These are phyloP conservation scores for Ceriops tagal DNA, from an alignment of 345 rosid genomes.

Conservation along the genomic window DNA sequence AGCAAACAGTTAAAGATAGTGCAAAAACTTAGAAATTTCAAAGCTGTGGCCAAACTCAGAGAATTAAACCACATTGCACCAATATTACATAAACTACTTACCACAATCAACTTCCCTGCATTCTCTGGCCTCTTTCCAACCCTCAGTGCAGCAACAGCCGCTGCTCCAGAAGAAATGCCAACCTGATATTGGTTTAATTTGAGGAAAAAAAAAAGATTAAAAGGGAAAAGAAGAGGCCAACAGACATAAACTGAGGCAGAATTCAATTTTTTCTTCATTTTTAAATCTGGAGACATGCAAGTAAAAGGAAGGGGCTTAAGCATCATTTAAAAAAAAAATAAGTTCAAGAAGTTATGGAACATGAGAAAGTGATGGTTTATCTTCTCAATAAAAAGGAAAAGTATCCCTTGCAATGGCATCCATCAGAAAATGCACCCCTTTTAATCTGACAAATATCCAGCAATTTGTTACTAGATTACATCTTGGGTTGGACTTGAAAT, in stretches of 20 bases:
- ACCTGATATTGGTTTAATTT: slow-evolving; percentile 45
- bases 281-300: background rate
- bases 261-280: background rate
- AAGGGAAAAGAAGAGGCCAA: background rate
- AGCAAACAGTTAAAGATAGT: background rate
- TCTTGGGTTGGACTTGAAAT: background rate
- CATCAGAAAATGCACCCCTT: no score
- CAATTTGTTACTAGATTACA: background rate
- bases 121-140: slow-evolving; percentile 91
- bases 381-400: background rate
- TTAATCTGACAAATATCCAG: background rate
- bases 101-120: slow-evolving; percentile 87
- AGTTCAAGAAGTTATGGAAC: background rate
- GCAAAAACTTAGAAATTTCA: background rate
- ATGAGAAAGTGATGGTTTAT: background rate
- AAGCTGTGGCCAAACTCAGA: background rate
- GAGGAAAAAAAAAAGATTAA: slow-evolving; percentile 4
- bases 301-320: background rate
- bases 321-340: background rate
- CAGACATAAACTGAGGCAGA: background rate
- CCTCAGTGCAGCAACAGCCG: slow-evolving; percentile 82
- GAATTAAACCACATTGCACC: background rate
- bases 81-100: slow-evolving; percentile 35
- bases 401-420: no score
- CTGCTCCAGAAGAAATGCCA: slow-evolving; percentile 98